phyloP scores from a whole-genome alignment of 768 basidiomycete genomes.

The Tylopilus intermedius region DNA sequence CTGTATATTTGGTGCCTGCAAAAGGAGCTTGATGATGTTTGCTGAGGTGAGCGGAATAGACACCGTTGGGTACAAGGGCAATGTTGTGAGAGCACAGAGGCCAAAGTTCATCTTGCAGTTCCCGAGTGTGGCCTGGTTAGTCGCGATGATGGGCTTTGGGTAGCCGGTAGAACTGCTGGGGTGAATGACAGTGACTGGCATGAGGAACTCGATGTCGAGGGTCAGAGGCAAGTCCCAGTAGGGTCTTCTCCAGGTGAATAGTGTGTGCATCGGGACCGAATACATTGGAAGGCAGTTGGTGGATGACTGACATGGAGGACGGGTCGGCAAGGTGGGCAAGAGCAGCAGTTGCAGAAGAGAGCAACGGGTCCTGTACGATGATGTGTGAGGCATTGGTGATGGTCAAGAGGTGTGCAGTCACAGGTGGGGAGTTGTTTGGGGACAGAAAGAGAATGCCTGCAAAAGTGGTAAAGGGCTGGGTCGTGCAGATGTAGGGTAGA shows the following conservation, averaged over 20 bases:
- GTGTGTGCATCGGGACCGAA: constrained; percentile 16
- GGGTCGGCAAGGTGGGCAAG: constrained; percentile 17
- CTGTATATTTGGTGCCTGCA: constrained; percentile 30
- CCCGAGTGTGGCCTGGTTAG: constrained; percentile 34
- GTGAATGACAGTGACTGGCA: constrained; percentile 22
- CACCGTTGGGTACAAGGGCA: constrained; percentile 31
- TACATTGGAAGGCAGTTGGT: constrained; percentile 16
- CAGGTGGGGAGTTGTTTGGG: constrained; percentile 42
- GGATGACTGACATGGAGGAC: constrained; percentile 19
- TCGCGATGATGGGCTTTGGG: constrained; percentile 40
- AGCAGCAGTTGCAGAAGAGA: constrained; percentile 13
- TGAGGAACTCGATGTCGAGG: constrained; percentile 18
- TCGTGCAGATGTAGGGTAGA: not conserved
- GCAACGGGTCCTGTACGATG: constrained; percentile 17
- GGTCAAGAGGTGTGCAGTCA: constrained; percentile 41
- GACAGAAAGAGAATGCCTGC: constrained; percentile 34
- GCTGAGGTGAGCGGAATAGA: constrained; percentile 43
- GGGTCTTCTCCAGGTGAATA: constrained; percentile 17
- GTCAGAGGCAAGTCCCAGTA: constrained; percentile 18
- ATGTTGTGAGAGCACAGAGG: constrained; percentile 18
- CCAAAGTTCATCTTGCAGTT: constrained; percentile 33
- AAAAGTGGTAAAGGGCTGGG: not conserved
- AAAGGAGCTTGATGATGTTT: constrained; percentile 39
- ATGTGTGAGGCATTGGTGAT: constrained; percentile 20
- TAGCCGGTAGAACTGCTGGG: constrained; percentile 41